Percentiles rank a stretch among this genome's conserved stretches.
Evolutionary conservation across 768 basidiomycete genomes (phyloP).

Genomic region (Naematelia aurantialba): DNA sequence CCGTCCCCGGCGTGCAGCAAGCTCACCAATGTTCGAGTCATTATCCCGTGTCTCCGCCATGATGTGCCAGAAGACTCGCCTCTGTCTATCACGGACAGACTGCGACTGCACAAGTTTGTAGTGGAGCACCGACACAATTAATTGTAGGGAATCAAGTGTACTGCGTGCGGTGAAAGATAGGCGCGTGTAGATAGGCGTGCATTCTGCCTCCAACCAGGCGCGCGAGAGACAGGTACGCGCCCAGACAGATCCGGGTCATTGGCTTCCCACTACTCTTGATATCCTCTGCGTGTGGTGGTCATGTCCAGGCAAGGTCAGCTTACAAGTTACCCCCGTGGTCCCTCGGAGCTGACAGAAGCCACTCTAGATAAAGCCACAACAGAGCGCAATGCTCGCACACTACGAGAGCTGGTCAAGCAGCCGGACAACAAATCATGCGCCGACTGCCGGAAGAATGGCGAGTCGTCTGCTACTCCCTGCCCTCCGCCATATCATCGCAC

Average conservation of each 20-base stretch:
- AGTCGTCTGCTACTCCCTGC: slow-evolving; percentile 39
- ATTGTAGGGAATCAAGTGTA: too few species aligned
- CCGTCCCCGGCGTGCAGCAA: not conserved
- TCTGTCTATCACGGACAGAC: too few species aligned
- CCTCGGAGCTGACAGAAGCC: slow-evolving; percentile 6
- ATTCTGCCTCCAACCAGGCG: not conserved
- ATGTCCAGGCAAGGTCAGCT: slow-evolving; percentile 23
- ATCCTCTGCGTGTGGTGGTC: too few species aligned
- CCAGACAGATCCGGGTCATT: too few species aligned
- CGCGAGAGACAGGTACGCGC: too few species aligned
- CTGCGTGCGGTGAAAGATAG: too few species aligned
- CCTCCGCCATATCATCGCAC: not conserved
- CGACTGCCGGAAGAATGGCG: slow-evolving; percentile 95
- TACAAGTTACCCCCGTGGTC: not conserved
- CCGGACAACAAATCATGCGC: slow-evolving; percentile 93
- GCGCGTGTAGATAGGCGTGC: not conserved
- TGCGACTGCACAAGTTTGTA: too few species aligned
- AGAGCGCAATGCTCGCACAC: slow-evolving; percentile 69
- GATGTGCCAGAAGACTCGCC: not conserved
- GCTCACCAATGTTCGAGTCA: not conserved
- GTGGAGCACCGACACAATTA: too few species aligned
- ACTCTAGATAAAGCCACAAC: slow-evolving; percentile 72
- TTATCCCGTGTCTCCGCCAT: not conserved
- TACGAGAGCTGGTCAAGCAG: slow-evolving; percentile 80
- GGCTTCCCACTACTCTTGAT: too few species aligned